A percentile compares a stretch with the other conserved stretches of the same genome.
phyloP scores from a whole-genome alignment of 2,329 filamentous ascomycete species.

The Diplodia seriata region DNA sequence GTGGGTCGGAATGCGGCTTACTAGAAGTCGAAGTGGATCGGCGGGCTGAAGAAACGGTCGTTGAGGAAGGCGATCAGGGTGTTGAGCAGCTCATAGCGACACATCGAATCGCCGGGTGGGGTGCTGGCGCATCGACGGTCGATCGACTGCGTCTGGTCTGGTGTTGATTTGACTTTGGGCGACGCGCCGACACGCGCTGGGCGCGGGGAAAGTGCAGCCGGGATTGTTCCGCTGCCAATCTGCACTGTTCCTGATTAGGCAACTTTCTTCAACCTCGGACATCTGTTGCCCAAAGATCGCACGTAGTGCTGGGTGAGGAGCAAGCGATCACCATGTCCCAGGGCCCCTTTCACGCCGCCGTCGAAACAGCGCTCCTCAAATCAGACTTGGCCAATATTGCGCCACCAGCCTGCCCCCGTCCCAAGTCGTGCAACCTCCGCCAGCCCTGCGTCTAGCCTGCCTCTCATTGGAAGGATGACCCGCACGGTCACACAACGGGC shows the following conservation, averaged over 20 bases:
- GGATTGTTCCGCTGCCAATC: constrained; percentile 4
- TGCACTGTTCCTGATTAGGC: constrained; percentile 11
- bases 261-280: constrained; percentile 4
- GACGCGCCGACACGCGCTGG: constrained; percentile 25
- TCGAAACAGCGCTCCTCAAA: not conserved
- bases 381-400: not conserved
- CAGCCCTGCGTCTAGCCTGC: not conserved
- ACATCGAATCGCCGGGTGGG: constrained; percentile 40
- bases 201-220: constrained; percentile 19
- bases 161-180: constrained; percentile 18
- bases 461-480: constrained; percentile 8
- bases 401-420: not conserved
- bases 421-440: constrained; percentile 18
- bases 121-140: not conserved
- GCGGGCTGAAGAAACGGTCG: constrained; percentile 34
- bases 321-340: not conserved
- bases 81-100: constrained; percentile 48
- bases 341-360: not conserved
- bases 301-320: not conserved
- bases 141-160: constrained; percentile 1
- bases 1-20: not conserved
- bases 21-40: constrained; percentile 33
- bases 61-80: constrained; percentile 43
- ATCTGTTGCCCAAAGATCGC: constrained; percentile 17
- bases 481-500: constrained; percentile 12